A percentile compares a stretch with the other conserved stretches of the same genome.
phyloP scores from a whole-genome alignment of 805 yeast genomes.

The Barnettozyma salicaria region DNA sequence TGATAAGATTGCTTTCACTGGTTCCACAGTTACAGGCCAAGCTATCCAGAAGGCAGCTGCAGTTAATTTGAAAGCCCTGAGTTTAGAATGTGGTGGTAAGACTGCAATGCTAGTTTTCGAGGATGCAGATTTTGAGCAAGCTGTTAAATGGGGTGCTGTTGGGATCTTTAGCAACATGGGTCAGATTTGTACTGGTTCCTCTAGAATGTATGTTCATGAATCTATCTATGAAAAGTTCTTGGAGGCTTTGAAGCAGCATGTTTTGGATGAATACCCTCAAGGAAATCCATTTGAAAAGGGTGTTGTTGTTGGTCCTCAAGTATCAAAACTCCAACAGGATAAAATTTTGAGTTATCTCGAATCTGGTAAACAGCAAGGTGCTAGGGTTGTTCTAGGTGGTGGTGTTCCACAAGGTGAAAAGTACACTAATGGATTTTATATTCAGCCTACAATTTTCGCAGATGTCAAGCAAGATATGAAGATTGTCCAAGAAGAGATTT shows the following conservation, averaged over 20 bases:
- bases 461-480: constrained; percentile 37
- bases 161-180: constrained; percentile 59
- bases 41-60: constrained; percentile 38
- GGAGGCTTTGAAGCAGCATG: constrained; percentile 32
- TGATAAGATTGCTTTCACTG: constrained; percentile 50
- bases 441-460: constrained; percentile 44
- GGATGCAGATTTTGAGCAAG: constrained; percentile 42
- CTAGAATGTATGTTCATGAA: constrained; percentile 52
- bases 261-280: constrained; percentile 33
- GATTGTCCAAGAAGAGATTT: constrained; percentile 43
- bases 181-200: constrained; percentile 61
- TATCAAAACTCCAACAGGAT: constrained; percentile 44
- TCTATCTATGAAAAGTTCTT: constrained; percentile 46
- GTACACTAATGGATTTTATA: constrained; percentile 30
- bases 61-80: constrained; percentile 39
- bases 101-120: constrained; percentile 42
- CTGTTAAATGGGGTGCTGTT: constrained; percentile 45
- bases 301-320: constrained; percentile 49
- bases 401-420: constrained; percentile 27
- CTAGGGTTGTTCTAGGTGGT: constrained; percentile 43
- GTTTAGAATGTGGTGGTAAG: constrained; percentile 50
- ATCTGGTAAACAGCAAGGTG: constrained; percentile 48
- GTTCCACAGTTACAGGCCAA: constrained; percentile 46
- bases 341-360: constrained; percentile 40
- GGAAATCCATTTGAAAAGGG: constrained; percentile 41